phyloP scores from a whole-genome alignment of 2,329 filamentous ascomycete species.

The Ophiostoma ulmi region DNA sequence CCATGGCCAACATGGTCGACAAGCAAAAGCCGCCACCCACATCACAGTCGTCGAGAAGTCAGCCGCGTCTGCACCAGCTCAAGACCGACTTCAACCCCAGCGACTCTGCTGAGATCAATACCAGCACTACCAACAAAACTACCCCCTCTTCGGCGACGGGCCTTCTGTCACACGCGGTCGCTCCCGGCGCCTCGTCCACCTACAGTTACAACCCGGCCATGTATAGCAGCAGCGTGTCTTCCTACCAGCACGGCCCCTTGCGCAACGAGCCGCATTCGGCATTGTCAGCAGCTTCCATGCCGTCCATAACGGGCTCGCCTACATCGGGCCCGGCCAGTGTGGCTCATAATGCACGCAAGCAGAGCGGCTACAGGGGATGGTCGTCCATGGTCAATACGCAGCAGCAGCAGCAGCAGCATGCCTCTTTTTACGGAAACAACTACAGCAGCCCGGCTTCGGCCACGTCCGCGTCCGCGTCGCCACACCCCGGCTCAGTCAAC shows the following conservation, averaged over 20 bases:
- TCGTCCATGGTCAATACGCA: conserved; percentile 9
- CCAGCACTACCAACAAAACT: background rate
- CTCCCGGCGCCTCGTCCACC: background rate
- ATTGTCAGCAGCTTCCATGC: background rate
- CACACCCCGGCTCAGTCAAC: background rate
- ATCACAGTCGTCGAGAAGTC: background rate
- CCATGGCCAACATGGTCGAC: conserved; percentile 4
- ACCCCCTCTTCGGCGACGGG: background rate
- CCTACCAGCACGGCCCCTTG: background rate
- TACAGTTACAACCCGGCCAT: conserved; percentile 1
- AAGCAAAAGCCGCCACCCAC: background rate
- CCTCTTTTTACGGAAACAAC: background rate
- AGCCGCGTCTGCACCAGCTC: conserved; percentile 28
- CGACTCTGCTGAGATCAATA: background rate
- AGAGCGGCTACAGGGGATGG: conserved; percentile 21
- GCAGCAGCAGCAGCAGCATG: conserved; percentile 14
- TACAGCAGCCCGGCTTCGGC: conserved; percentile 2
- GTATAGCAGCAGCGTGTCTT: background rate
- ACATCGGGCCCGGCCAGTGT: conserved; percentile 28
- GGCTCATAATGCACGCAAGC: conserved; percentile 10
- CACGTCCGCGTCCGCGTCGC: background rate
- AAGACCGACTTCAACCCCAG: conserved; percentile 18
- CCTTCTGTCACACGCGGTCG: background rate
- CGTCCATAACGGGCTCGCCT: conserved; percentile 24
- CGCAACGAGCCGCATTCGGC: conserved; percentile 25